Evolutionary conservation across 1,284 basidiomycete genomes (phyloP).

Genomic region (Ganoderma multipileum): DNA sequence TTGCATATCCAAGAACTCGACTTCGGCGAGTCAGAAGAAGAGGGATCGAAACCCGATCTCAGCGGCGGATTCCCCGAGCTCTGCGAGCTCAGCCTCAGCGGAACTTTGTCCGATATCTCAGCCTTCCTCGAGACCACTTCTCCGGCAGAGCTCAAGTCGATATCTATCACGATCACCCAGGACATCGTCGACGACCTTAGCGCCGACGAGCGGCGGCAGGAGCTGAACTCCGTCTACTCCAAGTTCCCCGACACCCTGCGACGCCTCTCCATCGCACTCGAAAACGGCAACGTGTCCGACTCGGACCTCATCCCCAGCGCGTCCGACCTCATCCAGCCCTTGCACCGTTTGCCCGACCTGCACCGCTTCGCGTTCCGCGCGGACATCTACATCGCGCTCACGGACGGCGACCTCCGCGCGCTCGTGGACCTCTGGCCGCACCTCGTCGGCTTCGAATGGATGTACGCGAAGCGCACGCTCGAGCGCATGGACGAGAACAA

Average conservation of each 20-base stretch:
- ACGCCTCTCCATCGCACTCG: neutral
- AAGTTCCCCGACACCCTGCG: neutral
- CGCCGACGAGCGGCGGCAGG: neutral
- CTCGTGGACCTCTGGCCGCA: neutral
- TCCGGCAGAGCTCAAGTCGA: neutral
- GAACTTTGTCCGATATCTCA: neutral
- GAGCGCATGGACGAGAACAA: conserved; percentile 9
- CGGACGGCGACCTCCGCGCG: conserved; percentile 6
- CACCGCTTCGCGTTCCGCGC: neutral
- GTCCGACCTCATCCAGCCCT: neutral
- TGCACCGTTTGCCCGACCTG: neutral
- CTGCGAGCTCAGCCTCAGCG: conserved; percentile 7
- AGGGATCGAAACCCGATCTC: neutral
- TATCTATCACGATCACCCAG: conserved; percentile 1
- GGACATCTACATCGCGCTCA: conserved; percentile 1
- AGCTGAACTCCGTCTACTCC: neutral
- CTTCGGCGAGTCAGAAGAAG: neutral
- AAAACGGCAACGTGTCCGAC: conserved; percentile 7
- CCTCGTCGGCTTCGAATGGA: conserved; percentile 1
- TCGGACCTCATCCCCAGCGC: conserved; percentile 3
- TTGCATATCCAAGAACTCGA: neutral
- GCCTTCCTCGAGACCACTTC: conserved; percentile 6
- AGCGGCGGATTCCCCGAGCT: conserved; percentile 2
- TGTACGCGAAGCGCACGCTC: conserved; percentile 2
- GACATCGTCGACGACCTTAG: conserved; percentile 9